phyloP scores from a whole-genome alignment of 1,284 basidiomycete species.

The Moniliella sp. region DNA sequence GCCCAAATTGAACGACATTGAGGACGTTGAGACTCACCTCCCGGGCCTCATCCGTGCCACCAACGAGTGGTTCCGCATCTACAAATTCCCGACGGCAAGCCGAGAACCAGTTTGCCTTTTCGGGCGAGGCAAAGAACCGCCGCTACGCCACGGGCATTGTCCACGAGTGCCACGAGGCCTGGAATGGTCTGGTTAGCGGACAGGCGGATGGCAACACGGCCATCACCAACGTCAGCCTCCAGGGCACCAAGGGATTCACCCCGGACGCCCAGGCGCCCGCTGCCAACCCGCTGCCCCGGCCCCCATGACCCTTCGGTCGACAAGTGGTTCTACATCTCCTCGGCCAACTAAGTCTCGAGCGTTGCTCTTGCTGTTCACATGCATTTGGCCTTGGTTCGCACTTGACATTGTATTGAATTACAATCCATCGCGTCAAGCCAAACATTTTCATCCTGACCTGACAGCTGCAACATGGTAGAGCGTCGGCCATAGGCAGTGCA shows the following conservation, averaged over 20 bases:
- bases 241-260: slow-evolving; percentile 53
- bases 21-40: slow-evolving; percentile 94
- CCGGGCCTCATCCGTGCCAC: slow-evolving; percentile 66
- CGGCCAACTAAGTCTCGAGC: no score
- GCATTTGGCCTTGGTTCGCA: no score
- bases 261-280: slow-evolving; percentile 47
- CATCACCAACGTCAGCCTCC: slow-evolving; percentile 44
- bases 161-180: slow-evolving; percentile 94
- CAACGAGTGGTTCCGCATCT: slow-evolving; percentile 66
- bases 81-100: slow-evolving; percentile 95
- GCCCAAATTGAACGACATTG: slow-evolving; percentile 88
- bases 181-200: slow-evolving; percentile 75
- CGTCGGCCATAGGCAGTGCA: no score
- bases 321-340: slow-evolving; percentile 33
- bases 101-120: slow-evolving; percentile 98
- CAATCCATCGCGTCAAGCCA: no score
- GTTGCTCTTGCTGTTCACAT: no score
- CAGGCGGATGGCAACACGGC: slow-evolving; percentile 36
- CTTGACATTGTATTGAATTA: no score
- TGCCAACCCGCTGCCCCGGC: slow-evolving; percentile 42
- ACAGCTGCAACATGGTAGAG: no score
- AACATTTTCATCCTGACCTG: no score
- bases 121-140: slow-evolving; percentile 89
- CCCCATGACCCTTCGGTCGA: slow-evolving; percentile 31
- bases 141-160: slow-evolving; percentile 97